A percentile compares a stretch with the other conserved stretches of the same genome.
phyloP scores from a whole-genome alignment of 2,329 filamentous ascomycete genomes.

The Colletotrichum neosansevieriae region DNA sequence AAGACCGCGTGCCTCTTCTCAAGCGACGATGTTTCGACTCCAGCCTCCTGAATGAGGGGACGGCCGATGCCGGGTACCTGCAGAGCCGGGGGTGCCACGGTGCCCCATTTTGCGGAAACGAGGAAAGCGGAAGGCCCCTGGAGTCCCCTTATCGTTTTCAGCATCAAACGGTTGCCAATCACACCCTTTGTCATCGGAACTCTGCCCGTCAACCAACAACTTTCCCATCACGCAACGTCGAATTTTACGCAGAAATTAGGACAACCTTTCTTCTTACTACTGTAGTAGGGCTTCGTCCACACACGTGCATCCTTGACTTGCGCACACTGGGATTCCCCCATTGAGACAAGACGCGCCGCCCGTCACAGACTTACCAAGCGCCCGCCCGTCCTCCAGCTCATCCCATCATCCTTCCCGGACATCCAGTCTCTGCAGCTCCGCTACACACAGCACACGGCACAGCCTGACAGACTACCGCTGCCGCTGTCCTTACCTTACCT shows the following conservation, averaged over 20 bases:
- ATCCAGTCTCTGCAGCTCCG: conserved; percentile 5
- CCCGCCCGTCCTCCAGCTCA: conserved; percentile 20
- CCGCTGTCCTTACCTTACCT: not conserved
- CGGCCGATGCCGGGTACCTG: conserved; percentile 37
- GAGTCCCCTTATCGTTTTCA: no score
- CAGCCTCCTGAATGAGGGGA: conserved; percentile 16
- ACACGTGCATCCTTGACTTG: no score
- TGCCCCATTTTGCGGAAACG: conserved; percentile 28
- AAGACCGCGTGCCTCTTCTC: not conserved
- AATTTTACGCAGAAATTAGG: not conserved
- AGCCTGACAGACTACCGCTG: not conserved
- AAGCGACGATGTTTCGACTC: not conserved
- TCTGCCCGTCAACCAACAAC: not conserved
- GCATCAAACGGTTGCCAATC: conserved; percentile 3
- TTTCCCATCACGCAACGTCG: not conserved
- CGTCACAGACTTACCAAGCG: not conserved
- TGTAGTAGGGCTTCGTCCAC: no score
- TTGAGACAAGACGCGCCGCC: conserved; percentile 19
- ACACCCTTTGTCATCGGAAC: not conserved
- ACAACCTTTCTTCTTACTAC: not conserved
- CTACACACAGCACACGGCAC: conserved; percentile 9
- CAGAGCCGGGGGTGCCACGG: conserved; percentile 20
- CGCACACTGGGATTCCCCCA: conserved; percentile 23
- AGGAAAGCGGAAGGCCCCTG: not conserved
- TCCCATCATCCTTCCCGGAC: conserved; percentile 8